phyloP scores from a whole-genome alignment of 306 rosid genomes.

The Pyrus bretschneideri region DNA sequence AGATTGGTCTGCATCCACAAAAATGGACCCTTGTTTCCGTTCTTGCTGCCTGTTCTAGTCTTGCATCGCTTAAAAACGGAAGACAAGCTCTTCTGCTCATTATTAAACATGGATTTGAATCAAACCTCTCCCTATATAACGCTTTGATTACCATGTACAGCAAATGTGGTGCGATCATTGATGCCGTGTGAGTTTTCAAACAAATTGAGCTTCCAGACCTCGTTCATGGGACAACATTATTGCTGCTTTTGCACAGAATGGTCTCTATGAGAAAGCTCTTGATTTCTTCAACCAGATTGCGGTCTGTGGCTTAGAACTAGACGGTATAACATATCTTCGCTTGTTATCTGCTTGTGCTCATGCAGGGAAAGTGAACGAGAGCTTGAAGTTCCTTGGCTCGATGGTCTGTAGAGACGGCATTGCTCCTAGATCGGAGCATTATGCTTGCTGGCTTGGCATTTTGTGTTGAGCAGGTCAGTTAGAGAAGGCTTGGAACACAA shows the following conservation, averaged over 20 bases:
- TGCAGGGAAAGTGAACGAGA: constrained; percentile 6
- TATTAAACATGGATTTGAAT: background rate
- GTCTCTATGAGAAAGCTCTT: constrained; percentile 36
- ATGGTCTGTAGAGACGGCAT: constrained; percentile 5
- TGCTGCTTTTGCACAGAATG: constrained; percentile 50
- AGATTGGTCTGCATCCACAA: constrained; percentile 35
- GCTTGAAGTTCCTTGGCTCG: constrained; percentile 3
- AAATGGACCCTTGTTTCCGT: constrained; percentile 37
- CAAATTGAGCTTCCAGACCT: constrained; percentile 39
- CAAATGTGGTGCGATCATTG: constrained; percentile 37
- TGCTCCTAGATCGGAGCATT: constrained; percentile 8
- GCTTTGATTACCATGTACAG: constrained; percentile 45
- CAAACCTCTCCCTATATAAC: background rate
- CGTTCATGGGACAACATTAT: constrained; percentile 43
- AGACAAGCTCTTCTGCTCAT: constrained; percentile 9
- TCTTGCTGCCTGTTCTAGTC: constrained; percentile 41
- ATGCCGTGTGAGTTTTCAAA: constrained; percentile 27
- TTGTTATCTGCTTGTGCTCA: constrained; percentile 34
- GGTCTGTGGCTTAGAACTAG: constrained; percentile 20
- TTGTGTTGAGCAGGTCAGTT: constrained; percentile 19
- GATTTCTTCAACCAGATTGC: constrained; percentile 27
- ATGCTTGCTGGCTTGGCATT: constrained; percentile 20
- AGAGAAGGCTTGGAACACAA: constrained; percentile 11
- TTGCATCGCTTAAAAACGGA: constrained; percentile 37
- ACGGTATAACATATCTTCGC: constrained; percentile 40